Evolutionary conservation across 768 basidiomycete genomes (phyloP).

Genomic region (Clitopilus passeckerianus): DNA sequence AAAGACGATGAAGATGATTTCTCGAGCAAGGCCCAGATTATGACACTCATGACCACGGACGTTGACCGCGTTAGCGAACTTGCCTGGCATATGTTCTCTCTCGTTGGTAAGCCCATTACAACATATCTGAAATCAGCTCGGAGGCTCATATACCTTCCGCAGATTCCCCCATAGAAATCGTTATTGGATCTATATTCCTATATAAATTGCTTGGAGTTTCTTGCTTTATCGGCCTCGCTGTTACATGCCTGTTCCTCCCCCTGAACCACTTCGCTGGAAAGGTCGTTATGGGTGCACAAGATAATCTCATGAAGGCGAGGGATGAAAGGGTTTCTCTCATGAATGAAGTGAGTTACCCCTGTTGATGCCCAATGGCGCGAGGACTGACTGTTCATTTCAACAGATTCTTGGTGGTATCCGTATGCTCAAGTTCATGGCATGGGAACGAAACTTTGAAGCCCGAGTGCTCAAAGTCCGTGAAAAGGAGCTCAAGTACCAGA

Average conservation of each 20-base stretch:
- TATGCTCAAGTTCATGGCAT: constrained; percentile 88
- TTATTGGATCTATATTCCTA: constrained; percentile 69
- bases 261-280: constrained; percentile 84
- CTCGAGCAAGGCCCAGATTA: constrained; percentile 73
- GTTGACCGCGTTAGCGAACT: constrained; percentile 89
- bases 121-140: background rate
- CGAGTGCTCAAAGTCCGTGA: constrained; percentile 68
- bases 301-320: constrained; percentile 86
- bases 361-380: background rate
- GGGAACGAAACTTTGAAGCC: constrained; percentile 86
- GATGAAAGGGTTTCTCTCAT: constrained; percentile 89
- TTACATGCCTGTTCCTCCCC: constrained; percentile 67
- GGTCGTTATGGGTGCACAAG: constrained; percentile 71
- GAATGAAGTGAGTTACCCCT: constrained; percentile 52
- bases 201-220: constrained; percentile 80
- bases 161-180: constrained; percentile 79
- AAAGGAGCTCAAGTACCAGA: constrained; percentile 81
- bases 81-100: constrained; percentile 69
- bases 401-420: constrained; percentile 84
- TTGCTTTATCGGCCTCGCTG: constrained; percentile 72
- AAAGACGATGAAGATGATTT: constrained; percentile 49
- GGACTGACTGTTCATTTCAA: background rate
- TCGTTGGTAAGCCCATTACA: constrained; percentile 48
- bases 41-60: constrained; percentile 96
- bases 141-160: background rate